Percentiles rank a stretch among this genome's conserved stretches.
Evolutionary conservation across 148 eudicot genomes (phyloP).

Genomic region (Rhododendron ovatum): DNA sequence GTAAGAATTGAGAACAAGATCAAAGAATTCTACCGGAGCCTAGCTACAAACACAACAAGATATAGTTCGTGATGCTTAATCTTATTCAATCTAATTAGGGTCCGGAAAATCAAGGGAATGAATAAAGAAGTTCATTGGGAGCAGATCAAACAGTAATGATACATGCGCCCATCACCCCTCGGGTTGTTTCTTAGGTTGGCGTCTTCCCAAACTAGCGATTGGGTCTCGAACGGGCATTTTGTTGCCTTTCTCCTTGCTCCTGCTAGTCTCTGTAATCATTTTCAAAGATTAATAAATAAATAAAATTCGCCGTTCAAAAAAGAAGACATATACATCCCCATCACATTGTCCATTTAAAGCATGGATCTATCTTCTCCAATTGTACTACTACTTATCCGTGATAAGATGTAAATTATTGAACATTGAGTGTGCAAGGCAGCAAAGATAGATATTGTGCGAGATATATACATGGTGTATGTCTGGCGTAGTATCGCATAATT

Average conservation of each 20-base stretch:
- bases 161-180: too few species aligned
- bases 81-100: too few species aligned
- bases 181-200: too few species aligned
- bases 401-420: neutral
- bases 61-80: too few species aligned
- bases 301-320: too few species aligned
- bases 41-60: neutral
- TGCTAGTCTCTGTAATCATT: too few species aligned
- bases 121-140: neutral
- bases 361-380: neutral
- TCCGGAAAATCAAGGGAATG: neutral
- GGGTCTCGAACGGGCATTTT: too few species aligned
- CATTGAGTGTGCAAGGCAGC: neutral
- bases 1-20: neutral
- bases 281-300: too few species aligned
- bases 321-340: neutral
- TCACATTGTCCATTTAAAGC: neutral
- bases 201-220: too few species aligned
- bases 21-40: neutral
- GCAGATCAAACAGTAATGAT: neutral
- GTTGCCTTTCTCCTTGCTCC: too few species aligned
- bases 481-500: neutral
- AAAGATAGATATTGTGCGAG: neutral
- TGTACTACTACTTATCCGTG: neutral
- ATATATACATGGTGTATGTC: neutral